Percentiles rank a stretch among this genome's conserved stretches.
Evolutionary conservation across 2,329 filamentous ascomycete species (phyloP).

Genomic region (Cladophialophora yegresii): DNA sequence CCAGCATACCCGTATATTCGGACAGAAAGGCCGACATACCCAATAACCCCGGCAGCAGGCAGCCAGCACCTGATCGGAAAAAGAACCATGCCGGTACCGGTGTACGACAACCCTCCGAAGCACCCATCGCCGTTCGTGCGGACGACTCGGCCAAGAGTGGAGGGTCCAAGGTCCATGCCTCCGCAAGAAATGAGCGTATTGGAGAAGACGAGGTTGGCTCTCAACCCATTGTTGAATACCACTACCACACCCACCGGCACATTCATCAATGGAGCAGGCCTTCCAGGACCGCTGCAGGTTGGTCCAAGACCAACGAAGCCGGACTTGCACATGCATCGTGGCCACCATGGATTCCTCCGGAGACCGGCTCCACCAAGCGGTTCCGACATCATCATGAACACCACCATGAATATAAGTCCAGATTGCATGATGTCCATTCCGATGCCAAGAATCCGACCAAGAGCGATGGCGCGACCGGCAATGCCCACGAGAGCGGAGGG

Average conservation of each 20-base stretch:
- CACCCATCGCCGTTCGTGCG: constrained; percentile 38
- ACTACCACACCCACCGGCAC: constrained; percentile 48
- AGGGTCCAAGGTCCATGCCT: constrained; percentile 29
- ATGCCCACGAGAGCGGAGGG: constrained; percentile 24
- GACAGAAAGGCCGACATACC: constrained; percentile 15
- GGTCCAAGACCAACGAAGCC: constrained; percentile 14
- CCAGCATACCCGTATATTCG: constrained; percentile 21
- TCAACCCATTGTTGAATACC: constrained; percentile 38
- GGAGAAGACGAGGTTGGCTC: constrained; percentile 16
- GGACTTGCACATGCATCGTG: constrained; percentile 16
- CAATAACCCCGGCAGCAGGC: not conserved
- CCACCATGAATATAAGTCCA: constrained; percentile 19
- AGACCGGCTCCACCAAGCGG: constrained; percentile 10
- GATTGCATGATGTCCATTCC: constrained; percentile 25
- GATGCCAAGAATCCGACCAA: constrained; percentile 25
- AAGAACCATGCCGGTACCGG: constrained; percentile 27
- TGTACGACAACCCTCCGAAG: constrained; percentile 34
- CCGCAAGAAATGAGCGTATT: constrained; percentile 4
- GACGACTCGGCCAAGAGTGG: constrained; percentile 32
- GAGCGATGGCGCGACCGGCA: constrained; percentile 21
- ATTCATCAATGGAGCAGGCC: constrained; percentile 35
- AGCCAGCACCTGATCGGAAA: constrained; percentile 10
- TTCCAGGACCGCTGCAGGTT: constrained; percentile 10
- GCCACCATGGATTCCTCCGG: constrained; percentile 18
- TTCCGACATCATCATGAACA: constrained; percentile 32